These are phyloP conservation scores for Xylaria castorea DNA, from an alignment of 495 filamentous ascomycete genomes.

Conservation along the genomic window DNA sequence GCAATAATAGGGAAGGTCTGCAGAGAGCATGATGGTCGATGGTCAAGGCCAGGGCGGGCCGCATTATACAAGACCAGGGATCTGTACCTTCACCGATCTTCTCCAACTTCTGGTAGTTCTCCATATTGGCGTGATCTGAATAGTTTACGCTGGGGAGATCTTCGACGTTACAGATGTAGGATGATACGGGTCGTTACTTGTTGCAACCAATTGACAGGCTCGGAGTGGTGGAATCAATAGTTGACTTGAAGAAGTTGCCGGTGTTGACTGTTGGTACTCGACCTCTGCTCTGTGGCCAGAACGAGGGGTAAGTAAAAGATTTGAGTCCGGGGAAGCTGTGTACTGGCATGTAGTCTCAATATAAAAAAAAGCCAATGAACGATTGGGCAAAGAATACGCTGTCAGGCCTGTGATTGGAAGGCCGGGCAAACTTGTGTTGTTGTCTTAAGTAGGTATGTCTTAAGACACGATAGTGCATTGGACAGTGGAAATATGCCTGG, in stretches of 20 bases:
- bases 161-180: constrained; percentile 8
- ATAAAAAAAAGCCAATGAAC: constrained; percentile 2
- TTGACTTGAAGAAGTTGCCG: background rate
- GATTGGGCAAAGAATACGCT: constrained; percentile 1
- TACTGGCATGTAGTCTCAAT: background rate
- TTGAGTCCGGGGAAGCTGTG: constrained; percentile 5
- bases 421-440: constrained; percentile 10
- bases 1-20: background rate
- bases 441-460: too few species aligned
- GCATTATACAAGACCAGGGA: background rate
- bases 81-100: constrained; percentile 95
- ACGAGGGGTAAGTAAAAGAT: constrained; percentile 35
- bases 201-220: background rate
- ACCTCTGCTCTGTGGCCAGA: constrained; percentile 11
- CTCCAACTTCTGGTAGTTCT: constrained; percentile 99
- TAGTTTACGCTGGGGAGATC: constrained; percentile 19
- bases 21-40: background rate
- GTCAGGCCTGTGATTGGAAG: constrained; percentile 4
- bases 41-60: background rate
- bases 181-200: background rate
- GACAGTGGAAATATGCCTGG: constrained; percentile 6
- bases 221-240: background rate
- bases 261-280: constrained; percentile 23
- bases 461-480: constrained; percentile 13
- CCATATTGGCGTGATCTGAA: constrained; percentile 63